Conservation (phyloP, 495 filamentous ascomycete genomes). For the Annulohypoxylon maeteangense region DNA sequence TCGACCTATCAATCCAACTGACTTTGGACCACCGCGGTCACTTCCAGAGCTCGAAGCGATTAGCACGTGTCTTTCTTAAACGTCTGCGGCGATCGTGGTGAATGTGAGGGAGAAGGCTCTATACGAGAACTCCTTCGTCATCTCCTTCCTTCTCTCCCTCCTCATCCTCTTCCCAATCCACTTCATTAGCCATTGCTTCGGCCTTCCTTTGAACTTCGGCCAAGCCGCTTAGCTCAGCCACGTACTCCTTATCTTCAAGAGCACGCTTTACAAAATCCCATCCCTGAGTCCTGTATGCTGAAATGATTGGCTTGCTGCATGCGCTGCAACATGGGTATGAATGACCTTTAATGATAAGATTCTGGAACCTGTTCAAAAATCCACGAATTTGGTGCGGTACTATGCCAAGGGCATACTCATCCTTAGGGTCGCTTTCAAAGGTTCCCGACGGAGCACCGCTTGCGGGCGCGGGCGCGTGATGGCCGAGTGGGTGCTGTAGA, state of each 20-base stretch:
- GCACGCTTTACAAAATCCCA: constrained; percentile 93
- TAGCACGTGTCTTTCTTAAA: constrained; percentile 34
- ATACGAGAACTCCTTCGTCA: constrained; percentile 56
- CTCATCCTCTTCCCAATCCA: constrained; percentile 61
- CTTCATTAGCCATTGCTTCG: constrained; percentile 61
- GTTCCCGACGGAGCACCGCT: constrained; percentile 40
- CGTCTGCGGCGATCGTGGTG: constrained; percentile 35
- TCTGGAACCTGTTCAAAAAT: constrained; percentile 86
- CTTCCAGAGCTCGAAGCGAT: constrained; percentile 45
- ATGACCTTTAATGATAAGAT: constrained; percentile 79
- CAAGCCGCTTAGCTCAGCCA: constrained; percentile 89
- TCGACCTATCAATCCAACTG: constrained; percentile 31
- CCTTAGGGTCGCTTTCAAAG: constrained; percentile 65
- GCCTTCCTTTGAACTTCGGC: constrained; percentile 90
- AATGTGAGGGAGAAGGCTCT: constrained; percentile 37
- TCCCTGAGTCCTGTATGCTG: constrained; percentile 75
- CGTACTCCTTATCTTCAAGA: constrained; percentile 83
- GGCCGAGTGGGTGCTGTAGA: constrained; percentile 80
- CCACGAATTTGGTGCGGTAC: constrained; percentile 95
- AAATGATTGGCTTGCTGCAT: constrained; percentile 80
- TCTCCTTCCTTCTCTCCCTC: constrained; percentile 54
- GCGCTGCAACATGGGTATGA: constrained; percentile 94
- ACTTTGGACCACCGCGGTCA: constrained; percentile 40
- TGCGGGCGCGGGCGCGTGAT: constrained; percentile 66
- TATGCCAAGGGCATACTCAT: constrained; percentile 80